Evolutionary conservation across 768 basidiomycete genomes (phyloP).

Genomic region (Mrakia frigida): DNA sequence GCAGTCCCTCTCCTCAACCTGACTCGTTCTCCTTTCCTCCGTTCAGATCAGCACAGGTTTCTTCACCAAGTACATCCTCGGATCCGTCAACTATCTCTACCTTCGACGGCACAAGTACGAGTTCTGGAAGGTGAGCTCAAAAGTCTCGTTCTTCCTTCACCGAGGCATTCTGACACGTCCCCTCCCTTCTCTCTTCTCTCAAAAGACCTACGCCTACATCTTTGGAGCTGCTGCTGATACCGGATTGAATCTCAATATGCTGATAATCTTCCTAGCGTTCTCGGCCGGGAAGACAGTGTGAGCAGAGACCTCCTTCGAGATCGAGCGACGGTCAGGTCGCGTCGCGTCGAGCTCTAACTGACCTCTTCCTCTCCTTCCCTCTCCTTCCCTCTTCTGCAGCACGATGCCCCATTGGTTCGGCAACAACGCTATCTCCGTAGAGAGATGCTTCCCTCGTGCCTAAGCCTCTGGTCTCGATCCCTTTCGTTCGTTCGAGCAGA

Average conservation of each 20-base stretch:
- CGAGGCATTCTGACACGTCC: too few species aligned
- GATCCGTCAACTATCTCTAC: constrained; percentile 9
- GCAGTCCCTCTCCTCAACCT: neutral
- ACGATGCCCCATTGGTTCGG: neutral
- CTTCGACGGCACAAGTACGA: constrained; percentile 14
- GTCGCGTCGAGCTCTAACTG: neutral
- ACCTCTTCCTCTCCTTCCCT: neutral
- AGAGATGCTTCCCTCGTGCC: constrained; percentile 13
- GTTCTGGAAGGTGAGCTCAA: neutral
- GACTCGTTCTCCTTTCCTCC: neutral
- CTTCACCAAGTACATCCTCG: constrained; percentile 19
- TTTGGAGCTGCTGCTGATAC: constrained; percentile 3
- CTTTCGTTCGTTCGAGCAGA: neutral
- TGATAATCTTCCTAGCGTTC: constrained; percentile 14
- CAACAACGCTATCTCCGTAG: constrained; percentile 5
- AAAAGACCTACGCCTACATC: neutral
- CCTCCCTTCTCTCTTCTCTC: neutral
- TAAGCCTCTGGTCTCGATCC: neutral
- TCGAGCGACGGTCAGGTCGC: too few species aligned
- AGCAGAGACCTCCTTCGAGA: neutral
- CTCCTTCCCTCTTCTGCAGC: neutral
- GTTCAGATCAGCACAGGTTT: neutral
- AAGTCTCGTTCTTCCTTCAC: neutral
- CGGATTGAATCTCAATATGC: constrained; percentile 8
- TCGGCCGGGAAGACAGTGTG: neutral